Base-by-base conservation (phyloP, 805 yeast genomes). In the Candida caryicola region DNA sequence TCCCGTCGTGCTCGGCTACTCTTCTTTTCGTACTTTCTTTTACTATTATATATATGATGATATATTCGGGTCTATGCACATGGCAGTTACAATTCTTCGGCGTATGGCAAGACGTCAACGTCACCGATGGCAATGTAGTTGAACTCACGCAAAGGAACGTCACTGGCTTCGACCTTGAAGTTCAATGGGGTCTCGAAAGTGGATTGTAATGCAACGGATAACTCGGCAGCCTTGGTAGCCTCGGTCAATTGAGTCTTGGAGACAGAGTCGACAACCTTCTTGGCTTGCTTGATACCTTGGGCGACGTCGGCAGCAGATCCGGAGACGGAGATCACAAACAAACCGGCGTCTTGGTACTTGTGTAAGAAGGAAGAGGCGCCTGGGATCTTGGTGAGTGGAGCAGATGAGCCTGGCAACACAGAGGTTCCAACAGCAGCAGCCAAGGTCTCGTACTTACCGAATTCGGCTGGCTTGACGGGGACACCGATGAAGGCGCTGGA, bases 81-180 rank as follows among this genome's bases (percentile, higher is more conserved):
- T 31, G 35, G 14, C 27, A 14, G 17, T 51, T 84, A 85, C 69
- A 91, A 82, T 73, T 93, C 96, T 65, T 85, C 89, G 55, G 84
- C 82, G 65, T 74, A 85, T 57, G 99, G 97, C 70, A 91, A 79
- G 50, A 79, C 80, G 59, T 81, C 82, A 45, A 83, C 79, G 65
- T 88, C 83, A 69, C 98, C 99, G 46, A 87, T 82, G 47, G 93
- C 96, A 49, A 83, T 93, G 59, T 85, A 82, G 72, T 82, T 88
- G 73, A 81, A 82, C 57, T 79, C 79, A 48, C 74, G 74, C 44
- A 84, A 54, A 57, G 76, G 71, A 33, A 58, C 54, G 34, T 62
- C 56, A 35, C 64, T 58, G 31, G 66, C 62, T 40, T 60, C 59
- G 28, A 69, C 53, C 41, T 60, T 52, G 41, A 60, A 13, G 13